Base-by-base conservation (phyloP, 768 basidiomycete species). In the Coprinopsis marcescibilis region DNA sequence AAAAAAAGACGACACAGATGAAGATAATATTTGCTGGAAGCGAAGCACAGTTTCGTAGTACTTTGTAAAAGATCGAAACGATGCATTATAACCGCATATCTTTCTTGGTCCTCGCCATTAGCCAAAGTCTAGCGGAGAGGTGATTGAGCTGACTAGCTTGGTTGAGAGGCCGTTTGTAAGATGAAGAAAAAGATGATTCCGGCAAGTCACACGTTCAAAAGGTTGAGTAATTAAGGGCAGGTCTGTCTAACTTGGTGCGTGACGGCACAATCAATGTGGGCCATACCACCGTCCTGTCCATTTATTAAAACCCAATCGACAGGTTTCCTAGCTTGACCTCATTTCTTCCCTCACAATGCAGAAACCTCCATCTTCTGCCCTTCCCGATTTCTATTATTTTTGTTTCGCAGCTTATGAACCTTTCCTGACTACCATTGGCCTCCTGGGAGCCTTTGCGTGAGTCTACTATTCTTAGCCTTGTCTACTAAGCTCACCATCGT, bases 41-140 rank as follows among this genome's bases (percentile, higher is more conserved):
- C 76, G 77, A 78, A 78, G 76, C 67, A 48, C 54, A 25, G 50
- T 53, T 54, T 57, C 51, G 52, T 45, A 52, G 57, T n/a, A n/a
- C n/a, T n/a, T n/a, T n/a, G n/a, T 50, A 50, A 52, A 39, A 55
- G 10, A 11, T 48, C 35, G 34, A 45, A 24, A 53, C 60, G 58
- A 65, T 72, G 85, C 84, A 89, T 88, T 88, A 85, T 79, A 78
- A 77, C 77, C 75, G 61, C 43, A 65, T 65, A 66, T 59, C 63
- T 12, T 27, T 88, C 79, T 87, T 62, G 83, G 80, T 83, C 79
- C 71, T 75, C 73, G 80, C 85, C 85, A 89, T 89, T 87, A 80
- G 24, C 12, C 7, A 4, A 24, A 71, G 83, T 71, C 62, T 61
- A 58, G 55, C 66, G 56, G 72, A 71, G 71, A 72, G 69, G 69